Conservation (phyloP, 305 asterid genomes). For the Plantago rigida region DNA sequence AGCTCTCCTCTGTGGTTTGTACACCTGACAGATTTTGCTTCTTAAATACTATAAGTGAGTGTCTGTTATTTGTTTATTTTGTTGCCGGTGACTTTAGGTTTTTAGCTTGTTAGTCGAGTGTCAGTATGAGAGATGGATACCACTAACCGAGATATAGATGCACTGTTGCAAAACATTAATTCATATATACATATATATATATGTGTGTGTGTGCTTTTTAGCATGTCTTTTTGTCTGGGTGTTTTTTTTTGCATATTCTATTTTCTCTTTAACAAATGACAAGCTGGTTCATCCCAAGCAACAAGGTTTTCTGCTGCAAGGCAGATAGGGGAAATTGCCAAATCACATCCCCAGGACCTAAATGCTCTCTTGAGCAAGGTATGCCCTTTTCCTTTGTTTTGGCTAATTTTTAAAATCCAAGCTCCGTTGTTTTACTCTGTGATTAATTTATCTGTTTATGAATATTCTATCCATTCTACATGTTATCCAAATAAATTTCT, state of each 20-base stretch:
- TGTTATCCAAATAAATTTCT: not conserved
- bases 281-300: slow-evolving; percentile 94
- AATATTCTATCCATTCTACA: not conserved
- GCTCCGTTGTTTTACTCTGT: not conserved
- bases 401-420: not conserved
- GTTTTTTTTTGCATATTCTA: slow-evolving; percentile 12
- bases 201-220: no score
- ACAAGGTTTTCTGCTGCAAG: slow-evolving; percentile 91
- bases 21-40: no score
- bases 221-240: not conserved
- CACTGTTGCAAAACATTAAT: no score
- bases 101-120: slow-evolving; percentile 8
- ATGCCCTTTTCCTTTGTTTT: slow-evolving; percentile 3
- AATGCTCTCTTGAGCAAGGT: slow-evolving; percentile 81
- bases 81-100: slow-evolving; percentile 11
- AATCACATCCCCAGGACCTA: slow-evolving; percentile 94
- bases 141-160: no score
- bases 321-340: slow-evolving; percentile 96
- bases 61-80: slow-evolving; percentile 5
- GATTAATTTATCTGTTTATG: not conserved
- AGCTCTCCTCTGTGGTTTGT: no score
- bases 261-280: slow-evolving; percentile 47
- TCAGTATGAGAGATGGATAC: not conserved
- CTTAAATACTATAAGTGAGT: not conserved
- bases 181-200: no score